Evolutionary conservation across 768 basidiomycete species (phyloP).

Genomic region (Trametes maxima): DNA sequence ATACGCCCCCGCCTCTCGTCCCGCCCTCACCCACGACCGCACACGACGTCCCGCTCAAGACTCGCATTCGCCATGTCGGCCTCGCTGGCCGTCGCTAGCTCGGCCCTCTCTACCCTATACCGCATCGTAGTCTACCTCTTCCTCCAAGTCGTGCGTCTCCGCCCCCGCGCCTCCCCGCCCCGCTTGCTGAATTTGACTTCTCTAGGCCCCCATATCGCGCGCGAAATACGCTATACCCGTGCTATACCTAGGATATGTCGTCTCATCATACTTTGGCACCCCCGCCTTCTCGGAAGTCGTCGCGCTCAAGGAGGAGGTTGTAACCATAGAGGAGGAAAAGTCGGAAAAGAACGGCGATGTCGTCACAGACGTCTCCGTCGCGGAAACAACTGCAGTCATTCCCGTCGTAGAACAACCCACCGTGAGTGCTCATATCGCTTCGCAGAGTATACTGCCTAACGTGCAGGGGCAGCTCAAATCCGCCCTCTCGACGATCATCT

Average conservation of each 20-base stretch:
- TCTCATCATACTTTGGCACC: conserved; percentile 18
- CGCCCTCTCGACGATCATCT: conserved; percentile 29
- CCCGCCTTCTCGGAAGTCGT: conserved; percentile 5
- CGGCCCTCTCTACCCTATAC: conserved; percentile 39
- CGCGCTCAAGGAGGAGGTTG: conserved; percentile 17
- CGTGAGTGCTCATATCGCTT: not conserved
- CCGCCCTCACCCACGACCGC: conserved; percentile 3
- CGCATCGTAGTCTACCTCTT: conserved; percentile 50
- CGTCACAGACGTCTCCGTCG: conserved; percentile 12
- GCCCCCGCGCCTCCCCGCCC: not conserved
- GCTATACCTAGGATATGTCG: conserved; percentile 33
- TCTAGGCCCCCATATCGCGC: conserved; percentile 44
- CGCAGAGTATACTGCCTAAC: conserved; percentile 7
- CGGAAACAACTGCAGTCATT: conserved; percentile 3
- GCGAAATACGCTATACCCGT: conserved; percentile 35
- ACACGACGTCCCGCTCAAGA: conserved; percentile 4
- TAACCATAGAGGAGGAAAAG: conserved; percentile 15
- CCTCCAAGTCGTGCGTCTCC: conserved; percentile 48
- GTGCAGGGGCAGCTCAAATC: conserved; percentile 6
- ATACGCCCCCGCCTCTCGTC: not conserved
- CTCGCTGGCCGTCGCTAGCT: conserved; percentile 25
- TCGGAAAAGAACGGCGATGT: conserved; percentile 11
- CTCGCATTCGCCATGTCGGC: conserved; percentile 13
- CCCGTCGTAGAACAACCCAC: conserved; percentile 6
- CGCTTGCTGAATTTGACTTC: not conserved